Evolutionary conservation across 139 green algal species (phyloP).

Genomic region (Pleodorina starrii): DNA sequence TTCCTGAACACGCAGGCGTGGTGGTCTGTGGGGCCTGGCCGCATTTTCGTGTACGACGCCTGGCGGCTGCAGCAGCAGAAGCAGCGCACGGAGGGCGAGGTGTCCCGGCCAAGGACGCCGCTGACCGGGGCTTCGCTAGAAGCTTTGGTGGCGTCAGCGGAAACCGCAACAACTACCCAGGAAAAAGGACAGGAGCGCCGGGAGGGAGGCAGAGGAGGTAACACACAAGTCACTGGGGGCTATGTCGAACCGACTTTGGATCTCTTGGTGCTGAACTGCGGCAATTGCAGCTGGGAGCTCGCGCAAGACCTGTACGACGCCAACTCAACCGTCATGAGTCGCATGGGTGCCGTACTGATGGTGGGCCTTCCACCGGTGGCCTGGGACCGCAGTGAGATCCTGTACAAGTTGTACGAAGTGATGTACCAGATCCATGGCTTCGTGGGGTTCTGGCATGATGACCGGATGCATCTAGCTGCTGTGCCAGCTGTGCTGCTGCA

Average conservation of each 20-base stretch:
- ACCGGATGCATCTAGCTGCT: too few relatives aligned
- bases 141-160: not conserved
- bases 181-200: too few relatives aligned
- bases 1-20: too few relatives aligned
- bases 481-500: too few relatives aligned
- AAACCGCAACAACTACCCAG: too few relatives aligned
- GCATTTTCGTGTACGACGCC: not conserved
- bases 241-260: not conserved
- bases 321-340: not conserved
- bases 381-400: not conserved
- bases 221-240: too few relatives aligned
- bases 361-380: not conserved
- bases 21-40: not conserved
- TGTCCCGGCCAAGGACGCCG: not conserved
- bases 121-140: not conserved
- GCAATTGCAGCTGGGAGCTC: not conserved
- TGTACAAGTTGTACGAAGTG: constrained; percentile 39
- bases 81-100: not conserved
- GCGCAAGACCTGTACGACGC: constrained; percentile 5
- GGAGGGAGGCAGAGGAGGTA: too few relatives aligned
- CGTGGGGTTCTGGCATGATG: constrained; percentile 4
- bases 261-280: not conserved
- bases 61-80: not conserved
- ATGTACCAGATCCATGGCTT: constrained; percentile 49
- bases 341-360: not conserved